A percentile compares a stretch with the other conserved stretches of the same genome.
These are phyloP conservation scores for Botryosphaeria dothidea DNA, from an alignment of 2,329 filamentous ascomycete species.

Conservation along the genomic window DNA sequence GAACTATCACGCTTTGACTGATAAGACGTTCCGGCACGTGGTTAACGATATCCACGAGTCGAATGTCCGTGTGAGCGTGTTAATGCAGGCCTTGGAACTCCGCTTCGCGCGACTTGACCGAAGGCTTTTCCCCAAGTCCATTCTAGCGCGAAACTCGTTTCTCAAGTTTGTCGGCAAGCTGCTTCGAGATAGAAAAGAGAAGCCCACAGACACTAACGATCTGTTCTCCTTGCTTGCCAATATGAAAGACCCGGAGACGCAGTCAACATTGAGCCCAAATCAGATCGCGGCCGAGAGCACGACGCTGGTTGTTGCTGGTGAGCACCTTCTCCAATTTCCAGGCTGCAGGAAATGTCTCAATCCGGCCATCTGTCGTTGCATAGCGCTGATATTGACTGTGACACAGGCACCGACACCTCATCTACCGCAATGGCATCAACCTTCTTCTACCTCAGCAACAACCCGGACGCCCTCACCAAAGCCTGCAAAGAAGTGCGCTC, in stretches of 20 bases:
- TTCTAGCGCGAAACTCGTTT: conserved; percentile 1
- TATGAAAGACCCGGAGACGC: conserved; percentile 48
- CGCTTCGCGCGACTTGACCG: neutral
- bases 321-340: neutral
- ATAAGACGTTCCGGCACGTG: conserved; percentile 33
- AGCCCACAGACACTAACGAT: neutral
- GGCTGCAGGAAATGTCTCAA: neutral
- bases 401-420: conserved; percentile 44
- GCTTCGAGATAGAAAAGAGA: neutral
- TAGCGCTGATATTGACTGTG: neutral
- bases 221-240: conserved; percentile 28
- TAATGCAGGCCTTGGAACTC: neutral
- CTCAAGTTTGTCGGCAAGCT: neutral
- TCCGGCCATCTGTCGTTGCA: neutral
- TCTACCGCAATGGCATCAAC: conserved; percentile 44
- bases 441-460: conserved; percentile 48
- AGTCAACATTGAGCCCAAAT: conserved; percentile 43
- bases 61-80: neutral
- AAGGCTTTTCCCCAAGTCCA: conserved; percentile 1
- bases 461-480: conserved; percentile 35
- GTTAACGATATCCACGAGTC: conserved; percentile 42
- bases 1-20: conserved; percentile 37
- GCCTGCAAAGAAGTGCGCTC: conserved; percentile 36
- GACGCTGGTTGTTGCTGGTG: conserved; percentile 48
- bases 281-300: conserved; percentile 53